phyloP scores from a whole-genome alignment of 2,329 filamentous ascomycete species.

The Hypoxylon sp. region DNA sequence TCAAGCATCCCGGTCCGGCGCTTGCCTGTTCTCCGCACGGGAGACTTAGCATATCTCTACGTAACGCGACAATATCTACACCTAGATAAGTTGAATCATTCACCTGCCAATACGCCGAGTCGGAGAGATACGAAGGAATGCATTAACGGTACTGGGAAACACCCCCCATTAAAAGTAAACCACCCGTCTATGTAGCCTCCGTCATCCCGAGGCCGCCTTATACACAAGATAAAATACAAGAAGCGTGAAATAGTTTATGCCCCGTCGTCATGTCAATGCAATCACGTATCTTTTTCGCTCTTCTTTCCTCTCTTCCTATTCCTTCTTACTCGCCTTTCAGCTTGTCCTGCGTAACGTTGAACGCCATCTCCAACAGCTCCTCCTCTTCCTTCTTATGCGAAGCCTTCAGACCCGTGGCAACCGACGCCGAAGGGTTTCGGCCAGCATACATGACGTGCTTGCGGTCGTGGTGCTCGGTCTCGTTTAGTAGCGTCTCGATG shows the following conservation, averaged over 20 bases:
- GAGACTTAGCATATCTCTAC: not conserved
- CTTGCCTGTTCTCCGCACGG: constrained; percentile 18
- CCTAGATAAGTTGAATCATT: not conserved
- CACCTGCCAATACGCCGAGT: not conserved
- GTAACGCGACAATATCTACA: not conserved
- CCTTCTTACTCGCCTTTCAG: constrained; percentile 72
- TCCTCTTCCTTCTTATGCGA: constrained; percentile 93
- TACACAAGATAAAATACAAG: constrained; percentile 51
- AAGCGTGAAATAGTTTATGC: constrained; percentile 39
- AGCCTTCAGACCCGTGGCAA: constrained; percentile 91
- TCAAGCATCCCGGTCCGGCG: constrained; percentile 17
- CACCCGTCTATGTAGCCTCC: constrained; percentile 48
- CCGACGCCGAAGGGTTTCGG: constrained; percentile 90
- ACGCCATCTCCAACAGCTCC: constrained; percentile 77
- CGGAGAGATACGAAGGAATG: constrained; percentile 39
- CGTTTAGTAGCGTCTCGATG: constrained; percentile 94
- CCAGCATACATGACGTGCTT: constrained; percentile 98
- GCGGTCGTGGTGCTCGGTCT: constrained; percentile 91
- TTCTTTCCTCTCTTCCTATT: constrained; percentile 11
- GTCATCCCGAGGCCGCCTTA: constrained; percentile 47
- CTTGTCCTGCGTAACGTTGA: constrained; percentile 74
- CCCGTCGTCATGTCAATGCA: constrained; percentile 38
- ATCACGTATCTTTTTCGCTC: constrained; percentile 21
- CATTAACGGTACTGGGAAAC: constrained; percentile 40
- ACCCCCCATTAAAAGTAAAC: constrained; percentile 30